Conservation (phyloP, 1,139 yeast genomes). For the Candida pseudoviswanathii region DNA sequence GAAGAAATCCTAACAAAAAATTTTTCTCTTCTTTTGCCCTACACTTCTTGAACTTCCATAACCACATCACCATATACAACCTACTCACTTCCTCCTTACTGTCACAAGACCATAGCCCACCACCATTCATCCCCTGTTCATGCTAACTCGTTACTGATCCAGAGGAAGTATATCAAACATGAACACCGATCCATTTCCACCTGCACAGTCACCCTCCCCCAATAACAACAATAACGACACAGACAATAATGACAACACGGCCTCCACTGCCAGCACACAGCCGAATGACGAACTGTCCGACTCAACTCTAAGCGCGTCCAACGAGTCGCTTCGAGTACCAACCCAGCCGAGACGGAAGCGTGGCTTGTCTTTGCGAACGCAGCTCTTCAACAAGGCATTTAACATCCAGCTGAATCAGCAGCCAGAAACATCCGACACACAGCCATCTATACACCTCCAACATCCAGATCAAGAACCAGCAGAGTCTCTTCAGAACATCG, state of each 20-base stretch:
- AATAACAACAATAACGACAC: not conserved
- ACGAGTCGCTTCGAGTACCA: slow-evolving; percentile 11
- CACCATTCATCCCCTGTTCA: not conserved
- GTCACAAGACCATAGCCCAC: no score
- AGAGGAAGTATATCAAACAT: not conserved
- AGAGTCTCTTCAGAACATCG: slow-evolving; percentile 6
- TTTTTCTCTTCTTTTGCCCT: not conserved
- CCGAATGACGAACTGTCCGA: not conserved
- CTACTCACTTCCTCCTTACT: no score
- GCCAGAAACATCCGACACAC: not conserved
- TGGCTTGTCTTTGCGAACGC: slow-evolving; percentile 75
- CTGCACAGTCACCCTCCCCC: no score
- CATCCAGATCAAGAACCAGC: slow-evolving; percentile 3
- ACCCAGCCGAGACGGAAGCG: slow-evolving; percentile 54
- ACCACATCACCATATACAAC: no score
- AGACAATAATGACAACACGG: not conserved
- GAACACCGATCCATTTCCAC: slow-evolving; percentile 1
- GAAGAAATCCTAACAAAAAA: slow-evolving; percentile 2
- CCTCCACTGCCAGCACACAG: not conserved
- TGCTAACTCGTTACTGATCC: not conserved
- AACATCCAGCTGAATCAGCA: slow-evolving; percentile 15
- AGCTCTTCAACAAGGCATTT: slow-evolving; percentile 61
- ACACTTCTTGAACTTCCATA: no score
- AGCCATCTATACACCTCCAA: not conserved
- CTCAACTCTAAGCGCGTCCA: not conserved